Percentiles rank a stretch among this genome's conserved stretches.
Conservation (phyloP, 106 monocot genomes). For the Hemerocallis citrina region DNA sequence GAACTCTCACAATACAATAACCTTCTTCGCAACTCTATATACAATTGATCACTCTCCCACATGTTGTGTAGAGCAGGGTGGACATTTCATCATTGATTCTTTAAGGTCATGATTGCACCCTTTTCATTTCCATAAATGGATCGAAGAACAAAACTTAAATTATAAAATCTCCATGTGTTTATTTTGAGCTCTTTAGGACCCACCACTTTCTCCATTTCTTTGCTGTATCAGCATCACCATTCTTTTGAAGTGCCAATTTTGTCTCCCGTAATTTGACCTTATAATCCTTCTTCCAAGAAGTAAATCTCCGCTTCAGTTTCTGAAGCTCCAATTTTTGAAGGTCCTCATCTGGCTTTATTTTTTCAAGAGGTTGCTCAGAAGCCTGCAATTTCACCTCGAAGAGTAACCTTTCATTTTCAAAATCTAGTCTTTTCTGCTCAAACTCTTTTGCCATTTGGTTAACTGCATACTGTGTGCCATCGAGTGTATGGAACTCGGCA, state of each 20-base stretch:
- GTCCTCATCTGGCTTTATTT: constrained; percentile 37
- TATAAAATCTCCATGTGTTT: no score
- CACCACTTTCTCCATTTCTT: constrained; percentile 1
- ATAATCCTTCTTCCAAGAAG: constrained; percentile 77
- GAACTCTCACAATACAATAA: no score
- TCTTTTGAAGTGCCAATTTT: constrained; percentile 51
- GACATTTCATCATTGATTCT: no score
- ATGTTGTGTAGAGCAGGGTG: no score
- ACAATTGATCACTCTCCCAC: no score
- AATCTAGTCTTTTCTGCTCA: constrained; percentile 40
- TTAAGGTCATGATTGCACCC: no score
- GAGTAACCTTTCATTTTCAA: constrained; percentile 52
- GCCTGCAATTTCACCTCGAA: constrained; percentile 59
- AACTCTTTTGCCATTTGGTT: constrained; percentile 61
- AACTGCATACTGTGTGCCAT: no score
- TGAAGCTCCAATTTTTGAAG: no score
- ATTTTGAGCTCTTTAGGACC: neutral
- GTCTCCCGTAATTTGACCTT: constrained; percentile 53
- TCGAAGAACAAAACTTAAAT: no score
- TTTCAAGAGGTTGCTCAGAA: constrained; percentile 18
- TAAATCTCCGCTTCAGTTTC: constrained; percentile 58
- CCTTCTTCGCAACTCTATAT: no score
- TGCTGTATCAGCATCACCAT: neutral
- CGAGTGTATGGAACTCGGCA: constrained; percentile 28
- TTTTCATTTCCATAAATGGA: no score